Base-by-base conservation (phyloP, 208 protist genomes). In the Acanthamoeba healyi region DNA sequence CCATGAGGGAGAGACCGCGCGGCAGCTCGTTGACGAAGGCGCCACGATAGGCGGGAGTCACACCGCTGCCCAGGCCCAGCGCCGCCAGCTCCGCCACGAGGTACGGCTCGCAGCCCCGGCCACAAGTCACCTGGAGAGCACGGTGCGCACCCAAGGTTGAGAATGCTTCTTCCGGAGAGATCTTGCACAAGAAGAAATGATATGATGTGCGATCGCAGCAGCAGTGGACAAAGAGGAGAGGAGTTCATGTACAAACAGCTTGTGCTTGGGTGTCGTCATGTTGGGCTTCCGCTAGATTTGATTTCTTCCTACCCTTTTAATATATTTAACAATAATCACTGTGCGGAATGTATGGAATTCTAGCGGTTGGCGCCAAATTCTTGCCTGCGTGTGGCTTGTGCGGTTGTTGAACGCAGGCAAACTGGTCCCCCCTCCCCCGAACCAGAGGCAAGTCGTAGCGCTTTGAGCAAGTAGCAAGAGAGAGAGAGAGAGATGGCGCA, bases 11-110 rank as follows among this genome's bases (percentile, higher is more conserved):
- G 17, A 86, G 0, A 4, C 44, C 77, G n/a, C 44, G 42, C 44
- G 77, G 77, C 40, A 86, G 77, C 0, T 49, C n/a, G 19, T 86
- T 86, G 77, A 86, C 58, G 77, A 86, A 58, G 42, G n/a, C 77
- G 4, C 77, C 77, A 15, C 77, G 77, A 58, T 58, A 86, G 77
- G n/a, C 77, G 10, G 77, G 77, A 5, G 77, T 86, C 42, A 61
- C 44, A 6, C 22, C 26, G 44, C n/a, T 49, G 38, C 77, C 42
- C 12, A 86, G 42, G 5, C 77, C 77, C 10, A 86, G 44, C 42
- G 77, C 38, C 0, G 77, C 77, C 42, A 86, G 22, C 44, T 86
- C 77, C 42, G 77, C 38, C 42, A 38, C 42, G 7, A 86, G 77
- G 46, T n/a, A 86, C 6, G 77, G 12, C 44, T 86, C 77, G 17